Evolutionary conservation across 83 land plant genomes (phyloP).

Genomic region (Larix sibirica): DNA sequence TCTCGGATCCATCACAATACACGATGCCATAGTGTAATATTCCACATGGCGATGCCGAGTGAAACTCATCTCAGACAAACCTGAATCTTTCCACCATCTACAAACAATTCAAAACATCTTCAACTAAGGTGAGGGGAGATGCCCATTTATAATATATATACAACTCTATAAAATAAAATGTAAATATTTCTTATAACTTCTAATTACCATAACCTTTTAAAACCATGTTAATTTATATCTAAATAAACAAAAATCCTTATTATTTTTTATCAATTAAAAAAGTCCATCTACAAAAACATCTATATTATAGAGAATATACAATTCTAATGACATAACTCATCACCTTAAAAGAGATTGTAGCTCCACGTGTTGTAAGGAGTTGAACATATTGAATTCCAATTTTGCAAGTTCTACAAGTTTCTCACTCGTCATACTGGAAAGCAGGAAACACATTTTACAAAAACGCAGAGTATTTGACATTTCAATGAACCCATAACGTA

Average conservation of each 20-base stretch:
- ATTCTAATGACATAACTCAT: no score
- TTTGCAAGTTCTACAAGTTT: constrained; percentile 29
- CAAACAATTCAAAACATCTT: background rate
- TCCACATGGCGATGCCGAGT: constrained; percentile 40
- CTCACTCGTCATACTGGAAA: background rate
- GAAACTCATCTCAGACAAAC: constrained; percentile 30
- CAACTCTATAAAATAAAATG: no score
- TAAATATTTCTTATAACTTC: no score
- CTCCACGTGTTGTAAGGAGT: constrained; percentile 27
- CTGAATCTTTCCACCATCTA: constrained; percentile 35
- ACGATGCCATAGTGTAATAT: constrained; percentile 19
- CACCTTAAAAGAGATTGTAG: constrained; percentile 30
- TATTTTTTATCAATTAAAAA: no score
- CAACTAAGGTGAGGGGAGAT: background rate
- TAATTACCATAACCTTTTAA: no score
- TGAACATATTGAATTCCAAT: constrained; percentile 44
- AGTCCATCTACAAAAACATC: no score
- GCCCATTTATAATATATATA: no score
- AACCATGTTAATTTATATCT: no score
- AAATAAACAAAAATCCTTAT: no score
- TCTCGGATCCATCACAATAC: constrained; percentile 22
- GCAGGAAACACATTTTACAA: background rate
- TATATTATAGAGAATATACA: no score
- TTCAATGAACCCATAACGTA: no score
- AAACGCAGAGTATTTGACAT: no score